Base-by-base conservation (phyloP, 352 stramenopile genomes). In the Phytophthora podocarpi region DNA sequence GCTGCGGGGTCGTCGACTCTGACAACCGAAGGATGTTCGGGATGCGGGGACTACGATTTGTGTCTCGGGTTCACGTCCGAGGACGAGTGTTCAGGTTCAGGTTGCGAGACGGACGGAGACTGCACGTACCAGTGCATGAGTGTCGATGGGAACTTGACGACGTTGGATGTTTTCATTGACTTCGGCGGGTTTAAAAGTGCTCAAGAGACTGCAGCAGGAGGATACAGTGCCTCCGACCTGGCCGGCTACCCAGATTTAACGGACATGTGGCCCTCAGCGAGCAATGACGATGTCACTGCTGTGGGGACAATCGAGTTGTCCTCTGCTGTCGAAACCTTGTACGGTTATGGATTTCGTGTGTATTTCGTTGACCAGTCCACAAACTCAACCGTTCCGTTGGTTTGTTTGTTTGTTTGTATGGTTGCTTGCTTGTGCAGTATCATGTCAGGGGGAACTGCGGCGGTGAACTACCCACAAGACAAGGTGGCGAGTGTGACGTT, bases 111-210 rank as follows among this genome's bases (percentile, higher is more conserved):
- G 32, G 49, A 70, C 13, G 60, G 55, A 26, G 61, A 63, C 49
- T 74, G 66, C 66, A 71, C 66, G 9, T 74, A 64, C 40, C 39
- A 67, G 21, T 74, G 66, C 31, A 52, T 67, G 35, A 45, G 30
- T 7, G 49, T 70, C 6, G 53, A 74, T 23, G 43, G 43, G 31
- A 69, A 70, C 32, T 28, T 64, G 18, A 64, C 63, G 11, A 61
- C 32, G 15, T 21, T 67, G 32, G 43, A 54, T 3, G 36, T 78
- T 16, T 46, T 75, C 5, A 55, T 78, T 30, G 36, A 48, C 1
- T 78, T 78, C 23, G 70, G 65, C 2, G 58, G 56, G 3, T 75
- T 64, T 43, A 39, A 61, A 53, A 78, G 65, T 15, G 54, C 55
- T 20, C 30, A 72, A 39, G 65, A 75, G 36, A 43, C 60, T 0